These are phyloP conservation scores for Bruguiera parviflora DNA, from an alignment of 345 rosid genomes.

Conservation along the genomic window DNA sequence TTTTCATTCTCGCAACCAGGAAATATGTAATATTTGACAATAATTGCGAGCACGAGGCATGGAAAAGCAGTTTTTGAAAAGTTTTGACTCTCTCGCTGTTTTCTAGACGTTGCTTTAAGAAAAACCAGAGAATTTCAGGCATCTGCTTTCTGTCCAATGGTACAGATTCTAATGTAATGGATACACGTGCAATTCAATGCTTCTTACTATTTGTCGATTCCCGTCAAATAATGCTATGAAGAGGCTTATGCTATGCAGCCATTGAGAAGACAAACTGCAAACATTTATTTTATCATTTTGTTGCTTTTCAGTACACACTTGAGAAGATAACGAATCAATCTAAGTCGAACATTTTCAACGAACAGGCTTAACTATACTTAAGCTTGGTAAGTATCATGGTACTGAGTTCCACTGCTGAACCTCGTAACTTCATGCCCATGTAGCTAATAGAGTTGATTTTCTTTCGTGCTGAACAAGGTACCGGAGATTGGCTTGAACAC, in stretches of 20 bases:
- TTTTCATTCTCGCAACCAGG: not conserved
- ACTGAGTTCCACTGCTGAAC: not conserved
- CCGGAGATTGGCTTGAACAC: constrained; percentile 80
- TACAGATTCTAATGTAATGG: too few relatives aligned
- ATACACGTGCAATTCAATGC: too few relatives aligned
- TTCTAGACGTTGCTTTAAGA: too few relatives aligned
- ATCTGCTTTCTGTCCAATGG: too few relatives aligned
- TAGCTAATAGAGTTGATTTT: constrained; percentile 16
- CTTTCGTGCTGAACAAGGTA: constrained; percentile 41
- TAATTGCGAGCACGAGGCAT: not conserved
- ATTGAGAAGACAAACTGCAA: not conserved
- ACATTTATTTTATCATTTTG: not conserved
- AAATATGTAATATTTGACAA: not conserved
- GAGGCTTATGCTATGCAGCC: not conserved
- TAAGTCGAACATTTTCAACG: not conserved
- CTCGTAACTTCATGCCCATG: not conserved
- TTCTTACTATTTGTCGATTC: not conserved
- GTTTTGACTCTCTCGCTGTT: too few relatives aligned
- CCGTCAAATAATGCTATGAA: not conserved
- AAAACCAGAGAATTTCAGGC: too few relatives aligned
- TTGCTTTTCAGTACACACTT: not conserved
- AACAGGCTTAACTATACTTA: too few relatives aligned
- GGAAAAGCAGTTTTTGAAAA: too few relatives aligned
- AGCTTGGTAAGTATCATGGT: not conserved
- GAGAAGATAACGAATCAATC: not conserved